Conservation (phyloP, 2,329 filamentous ascomycete genomes). For the Teratosphaeria viscida region DNA sequence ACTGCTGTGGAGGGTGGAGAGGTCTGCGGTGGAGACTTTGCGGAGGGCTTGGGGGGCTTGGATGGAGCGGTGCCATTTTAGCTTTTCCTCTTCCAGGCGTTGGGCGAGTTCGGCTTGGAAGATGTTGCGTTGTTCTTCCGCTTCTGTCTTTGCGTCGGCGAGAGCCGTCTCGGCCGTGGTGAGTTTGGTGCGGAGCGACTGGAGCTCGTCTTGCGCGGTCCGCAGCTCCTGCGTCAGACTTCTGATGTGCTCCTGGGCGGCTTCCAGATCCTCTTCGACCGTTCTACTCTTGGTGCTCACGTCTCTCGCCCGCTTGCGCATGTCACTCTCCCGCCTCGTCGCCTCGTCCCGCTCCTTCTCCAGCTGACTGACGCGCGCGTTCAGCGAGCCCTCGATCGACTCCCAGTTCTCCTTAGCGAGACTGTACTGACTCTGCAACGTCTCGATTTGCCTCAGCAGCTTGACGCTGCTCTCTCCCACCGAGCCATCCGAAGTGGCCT, state of each 20-base stretch:
- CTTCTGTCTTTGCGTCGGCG: conserved; percentile 45
- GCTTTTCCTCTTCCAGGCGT: conserved; percentile 54
- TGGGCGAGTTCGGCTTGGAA: conserved; percentile 48
- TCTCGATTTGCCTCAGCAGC: conserved; percentile 86
- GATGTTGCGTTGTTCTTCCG: conserved; percentile 49
- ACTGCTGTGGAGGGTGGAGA: background rate
- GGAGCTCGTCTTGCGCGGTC: conserved; percentile 48
- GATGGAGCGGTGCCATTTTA: conserved; percentile 41
- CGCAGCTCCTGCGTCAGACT: conserved; percentile 54
- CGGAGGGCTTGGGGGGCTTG: background rate
- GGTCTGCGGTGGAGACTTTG: conserved; percentile 17
- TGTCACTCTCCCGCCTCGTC: conserved; percentile 69
- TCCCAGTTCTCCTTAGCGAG: conserved; percentile 97
- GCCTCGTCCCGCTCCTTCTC: conserved; percentile 90
- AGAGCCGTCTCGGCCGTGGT: conserved; percentile 55
- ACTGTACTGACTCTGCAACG: conserved; percentile 86
- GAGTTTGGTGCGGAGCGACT: conserved; percentile 53
- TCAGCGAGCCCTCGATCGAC: conserved; percentile 78
- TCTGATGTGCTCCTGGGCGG: conserved; percentile 52
- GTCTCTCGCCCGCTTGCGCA: conserved; percentile 82
- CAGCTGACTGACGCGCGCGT: conserved; percentile 63
- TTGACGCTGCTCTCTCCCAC: conserved; percentile 51
- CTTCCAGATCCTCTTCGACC: conserved; percentile 75
- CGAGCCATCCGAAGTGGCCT: conserved; percentile 56
- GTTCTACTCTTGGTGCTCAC: conserved; percentile 57